Conservation (phyloP, 441 rosid genomes). For the Theobroma grandiflorum region DNA sequence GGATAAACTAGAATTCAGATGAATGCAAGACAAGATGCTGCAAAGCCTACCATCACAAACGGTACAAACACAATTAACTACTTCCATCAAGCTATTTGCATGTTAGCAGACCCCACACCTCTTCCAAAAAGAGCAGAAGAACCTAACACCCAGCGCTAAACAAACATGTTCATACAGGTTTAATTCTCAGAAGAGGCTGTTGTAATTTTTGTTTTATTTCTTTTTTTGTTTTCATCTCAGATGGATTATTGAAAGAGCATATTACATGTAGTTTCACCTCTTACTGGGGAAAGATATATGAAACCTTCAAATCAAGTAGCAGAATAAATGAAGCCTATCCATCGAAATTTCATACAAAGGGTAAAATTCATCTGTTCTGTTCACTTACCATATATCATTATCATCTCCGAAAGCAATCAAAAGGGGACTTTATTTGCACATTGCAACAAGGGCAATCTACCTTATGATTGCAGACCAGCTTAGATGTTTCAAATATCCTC, state of each 20-base stretch:
- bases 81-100: background rate
- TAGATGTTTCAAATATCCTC: background rate
- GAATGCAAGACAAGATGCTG: background rate
- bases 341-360: background rate
- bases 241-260: background rate
- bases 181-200: background rate
- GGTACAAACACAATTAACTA: background rate
- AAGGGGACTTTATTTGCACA: background rate
- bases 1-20: constrained; percentile 19
- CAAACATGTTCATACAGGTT: background rate
- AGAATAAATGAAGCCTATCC: background rate
- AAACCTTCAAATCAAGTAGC: background rate
- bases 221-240: background rate
- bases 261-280: background rate
- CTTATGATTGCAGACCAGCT: background rate
- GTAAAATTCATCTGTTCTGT: background rate
- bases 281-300: background rate
- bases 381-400: background rate
- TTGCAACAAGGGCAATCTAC: background rate
- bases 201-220: background rate
- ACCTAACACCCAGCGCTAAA: background rate
- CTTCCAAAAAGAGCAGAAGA: background rate
- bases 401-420: background rate
- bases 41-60: constrained; percentile 3
- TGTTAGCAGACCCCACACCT: background rate